Percentiles rank a stretch among this genome's conserved stretches.
Evolutionary conservation across 495 filamentous ascomycete species (phyloP).

Genomic region (Penicillium pulvis): DNA sequence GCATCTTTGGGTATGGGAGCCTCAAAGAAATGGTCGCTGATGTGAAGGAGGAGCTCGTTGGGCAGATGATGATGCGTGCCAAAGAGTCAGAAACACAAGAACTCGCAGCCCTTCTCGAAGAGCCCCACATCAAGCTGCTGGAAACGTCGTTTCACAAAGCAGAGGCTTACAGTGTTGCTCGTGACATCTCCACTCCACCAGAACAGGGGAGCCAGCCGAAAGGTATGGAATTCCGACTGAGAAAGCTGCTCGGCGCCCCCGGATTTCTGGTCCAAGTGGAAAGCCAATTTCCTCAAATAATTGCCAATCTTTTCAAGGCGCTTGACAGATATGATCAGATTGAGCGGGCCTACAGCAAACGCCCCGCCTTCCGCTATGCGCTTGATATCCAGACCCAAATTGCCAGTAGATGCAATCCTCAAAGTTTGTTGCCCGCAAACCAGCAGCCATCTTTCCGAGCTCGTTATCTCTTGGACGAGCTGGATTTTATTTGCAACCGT

Average conservation of each 20-base stretch:
- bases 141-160: slow-evolving; percentile 74
- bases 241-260: slow-evolving; percentile 68
- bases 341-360: slow-evolving; percentile 70
- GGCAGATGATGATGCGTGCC: slow-evolving; percentile 81
- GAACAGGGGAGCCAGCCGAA: slow-evolving; percentile 51
- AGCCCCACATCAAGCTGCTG: slow-evolving; percentile 58
- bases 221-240: slow-evolving; percentile 68
- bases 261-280: slow-evolving; percentile 61
- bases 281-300: slow-evolving; percentile 70
- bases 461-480: slow-evolving; percentile 70
- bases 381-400: slow-evolving; percentile 67
- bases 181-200: slow-evolving; percentile 68
- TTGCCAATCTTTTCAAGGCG: slow-evolving; percentile 69
- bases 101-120: slow-evolving; percentile 58
- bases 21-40: slow-evolving; percentile 70
- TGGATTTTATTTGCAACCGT: slow-evolving; percentile 74
- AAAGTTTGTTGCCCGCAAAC: slow-evolving; percentile 61
- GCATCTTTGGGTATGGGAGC: slow-evolving; percentile 74
- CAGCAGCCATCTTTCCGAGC: slow-evolving; percentile 87
- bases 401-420: slow-evolving; percentile 61
- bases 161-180: slow-evolving; percentile 79
- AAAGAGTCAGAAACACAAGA: slow-evolving; percentile 62
- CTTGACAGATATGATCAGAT: slow-evolving; percentile 75
- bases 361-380: slow-evolving; percentile 58
- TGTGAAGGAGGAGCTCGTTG: slow-evolving; percentile 77